phyloP scores from a whole-genome alignment of 2,329 filamentous ascomycete genomes.

The Monilinia aucupariae region DNA sequence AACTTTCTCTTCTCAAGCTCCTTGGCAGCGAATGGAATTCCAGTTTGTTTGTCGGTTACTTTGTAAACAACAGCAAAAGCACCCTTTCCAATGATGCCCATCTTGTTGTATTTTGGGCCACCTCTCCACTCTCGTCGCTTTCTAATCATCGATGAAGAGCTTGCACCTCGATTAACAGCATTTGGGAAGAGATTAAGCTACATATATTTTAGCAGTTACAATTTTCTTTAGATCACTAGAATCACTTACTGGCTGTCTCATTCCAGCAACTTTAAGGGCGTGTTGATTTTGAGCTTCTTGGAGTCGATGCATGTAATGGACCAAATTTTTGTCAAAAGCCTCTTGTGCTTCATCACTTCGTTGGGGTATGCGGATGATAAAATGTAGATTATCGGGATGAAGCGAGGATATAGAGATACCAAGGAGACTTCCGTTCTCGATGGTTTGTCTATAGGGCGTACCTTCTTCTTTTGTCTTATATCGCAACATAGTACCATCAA shows the following conservation, averaged over 20 bases:
- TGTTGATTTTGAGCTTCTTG: constrained; percentile 15
- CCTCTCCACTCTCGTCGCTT: constrained; percentile 69
- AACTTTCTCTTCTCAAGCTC: constrained; percentile 90
- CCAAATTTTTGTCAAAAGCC: constrained; percentile 63
- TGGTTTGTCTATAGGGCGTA: constrained; percentile 34
- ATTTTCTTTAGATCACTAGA: not conserved
- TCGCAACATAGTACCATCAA: constrained; percentile 66
- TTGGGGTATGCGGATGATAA: constrained; percentile 78
- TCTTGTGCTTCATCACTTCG: constrained; percentile 61
- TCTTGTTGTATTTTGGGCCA: constrained; percentile 76
- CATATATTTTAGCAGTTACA: constrained; percentile 17
- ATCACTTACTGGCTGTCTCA: constrained; percentile 27
- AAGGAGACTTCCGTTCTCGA: constrained; percentile 34
- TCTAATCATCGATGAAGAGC: constrained; percentile 22
- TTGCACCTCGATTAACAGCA: constrained; percentile 25
- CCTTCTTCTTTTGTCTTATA: constrained; percentile 45
- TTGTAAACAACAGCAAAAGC: constrained; percentile 94
- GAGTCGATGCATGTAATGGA: constrained; percentile 4
- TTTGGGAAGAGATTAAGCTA: constrained; percentile 33
- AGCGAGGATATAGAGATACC: constrained; percentile 31
- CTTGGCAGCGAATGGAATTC: constrained; percentile 81
- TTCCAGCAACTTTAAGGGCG: constrained; percentile 10
- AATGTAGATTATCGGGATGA: constrained; percentile 60
- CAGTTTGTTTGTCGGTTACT: constrained; percentile 78
- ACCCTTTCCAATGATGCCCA: constrained; percentile 78